Conservation (phyloP, 2,329 filamentous ascomycete genomes). For the Botrytis sinoallii region DNA sequence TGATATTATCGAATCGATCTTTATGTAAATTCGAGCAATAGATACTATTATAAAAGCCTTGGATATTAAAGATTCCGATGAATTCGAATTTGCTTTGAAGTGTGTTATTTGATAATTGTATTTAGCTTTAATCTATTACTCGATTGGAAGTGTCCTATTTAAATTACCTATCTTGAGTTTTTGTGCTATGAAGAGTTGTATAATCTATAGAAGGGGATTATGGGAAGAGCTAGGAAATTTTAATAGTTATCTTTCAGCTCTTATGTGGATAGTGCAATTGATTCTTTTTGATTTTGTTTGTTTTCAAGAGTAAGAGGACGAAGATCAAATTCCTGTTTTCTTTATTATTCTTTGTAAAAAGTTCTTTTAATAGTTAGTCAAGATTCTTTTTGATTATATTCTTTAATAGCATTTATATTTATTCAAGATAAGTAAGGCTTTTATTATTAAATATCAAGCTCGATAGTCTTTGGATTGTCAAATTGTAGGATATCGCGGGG, state of each 20-base stretch:
- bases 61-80: conserved; percentile 13
- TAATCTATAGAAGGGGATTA: too few relatives aligned
- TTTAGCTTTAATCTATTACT: background rate
- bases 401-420: conserved; percentile 23
- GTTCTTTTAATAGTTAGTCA: conserved; percentile 21
- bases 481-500: conserved; percentile 19
- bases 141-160: conserved; percentile 17
- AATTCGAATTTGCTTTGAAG: conserved; percentile 18
- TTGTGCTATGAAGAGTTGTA: conserved; percentile 8
- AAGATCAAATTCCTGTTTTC: conserved; percentile 21
- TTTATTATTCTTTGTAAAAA: conserved; percentile 20
- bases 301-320: too few relatives aligned
- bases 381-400: conserved; percentile 25
- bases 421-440: conserved; percentile 19
- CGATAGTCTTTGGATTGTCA: conserved; percentile 20
- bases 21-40: too few relatives aligned
- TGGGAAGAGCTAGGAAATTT: conserved; percentile 15
- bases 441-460: conserved; percentile 21
- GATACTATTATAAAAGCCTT: conserved; percentile 19
- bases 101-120: background rate
- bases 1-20: too few relatives aligned
- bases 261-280: too few relatives aligned
- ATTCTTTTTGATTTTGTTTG: too few relatives aligned
- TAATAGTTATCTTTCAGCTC: background rate
- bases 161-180: conserved; percentile 23